Evolutionary conservation across 2,329 filamentous ascomycete genomes (phyloP).

Genomic region (Stagonosporopsis chrysanthemi): DNA sequence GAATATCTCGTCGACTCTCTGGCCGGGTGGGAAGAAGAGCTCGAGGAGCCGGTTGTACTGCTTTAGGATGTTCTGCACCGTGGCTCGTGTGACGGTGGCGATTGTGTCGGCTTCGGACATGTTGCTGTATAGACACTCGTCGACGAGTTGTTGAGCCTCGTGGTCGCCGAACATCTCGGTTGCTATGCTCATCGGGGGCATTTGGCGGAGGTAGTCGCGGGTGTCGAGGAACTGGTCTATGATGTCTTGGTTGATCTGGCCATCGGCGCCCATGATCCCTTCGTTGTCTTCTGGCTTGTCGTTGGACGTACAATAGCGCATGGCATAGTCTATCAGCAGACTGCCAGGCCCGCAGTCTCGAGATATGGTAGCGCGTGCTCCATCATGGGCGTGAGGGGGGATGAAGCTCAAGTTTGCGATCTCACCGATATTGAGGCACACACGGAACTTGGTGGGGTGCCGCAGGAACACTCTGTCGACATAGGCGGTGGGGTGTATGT

Average conservation of each 20-base stretch:
- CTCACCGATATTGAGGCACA: constrained; percentile 68
- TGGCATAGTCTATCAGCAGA: constrained; percentile 63
- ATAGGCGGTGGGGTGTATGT: constrained; percentile 64
- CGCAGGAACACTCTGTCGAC: constrained; percentile 65
- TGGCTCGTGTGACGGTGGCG: constrained; percentile 67
- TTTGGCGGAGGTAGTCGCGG: constrained; percentile 59
- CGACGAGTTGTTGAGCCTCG: constrained; percentile 61
- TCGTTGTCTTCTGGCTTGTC: constrained; percentile 60
- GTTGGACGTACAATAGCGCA: constrained; percentile 63
- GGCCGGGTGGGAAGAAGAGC: constrained; percentile 29
- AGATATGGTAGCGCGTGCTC: constrained; percentile 54
- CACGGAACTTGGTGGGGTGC: constrained; percentile 64
- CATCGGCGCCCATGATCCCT: constrained; percentile 59
- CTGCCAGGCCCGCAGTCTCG: constrained; percentile 67
- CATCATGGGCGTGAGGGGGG: constrained; percentile 55
- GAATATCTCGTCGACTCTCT: constrained; percentile 63
- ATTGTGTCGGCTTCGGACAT: constrained; percentile 62
- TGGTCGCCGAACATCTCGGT: constrained; percentile 67
- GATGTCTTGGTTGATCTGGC: constrained; percentile 59
- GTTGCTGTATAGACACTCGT: constrained; percentile 55
- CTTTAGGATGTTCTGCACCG: constrained; percentile 65
- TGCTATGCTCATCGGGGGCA: constrained; percentile 65
- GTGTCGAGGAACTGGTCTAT: constrained; percentile 59
- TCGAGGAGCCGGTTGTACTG: constrained; percentile 60
- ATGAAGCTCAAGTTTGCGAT: constrained; percentile 69